phyloP scores from a whole-genome alignment of 352 stramenopile species.

The Plasmopara halstedii region DNA sequence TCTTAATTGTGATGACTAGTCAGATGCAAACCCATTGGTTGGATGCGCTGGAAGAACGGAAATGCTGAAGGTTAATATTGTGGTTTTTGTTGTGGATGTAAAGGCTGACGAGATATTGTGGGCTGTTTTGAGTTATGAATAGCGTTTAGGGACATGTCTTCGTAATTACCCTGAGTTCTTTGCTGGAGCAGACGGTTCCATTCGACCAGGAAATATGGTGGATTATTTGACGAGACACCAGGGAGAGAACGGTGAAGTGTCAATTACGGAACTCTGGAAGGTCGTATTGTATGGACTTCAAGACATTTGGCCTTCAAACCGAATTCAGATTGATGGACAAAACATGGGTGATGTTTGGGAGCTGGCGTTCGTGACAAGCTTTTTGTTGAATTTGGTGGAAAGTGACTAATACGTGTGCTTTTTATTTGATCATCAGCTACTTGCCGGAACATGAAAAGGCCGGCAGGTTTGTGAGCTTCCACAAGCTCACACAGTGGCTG shows the following conservation, averaged over 20 bases:
- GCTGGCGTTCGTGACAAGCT: too few relatives aligned
- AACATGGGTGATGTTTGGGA: slow-evolving; percentile 87
- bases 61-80: slow-evolving; percentile 50
- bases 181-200: slow-evolving; percentile 27
- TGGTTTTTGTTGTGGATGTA: background rate
- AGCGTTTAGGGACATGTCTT: slow-evolving; percentile 63
- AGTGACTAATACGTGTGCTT: slow-evolving; percentile 3
- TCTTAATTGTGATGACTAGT: slow-evolving; percentile 13
- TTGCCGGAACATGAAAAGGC: slow-evolving; percentile 37
- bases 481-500: slow-evolving; percentile 87
- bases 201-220: slow-evolving; percentile 70
- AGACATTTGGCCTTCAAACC: slow-evolving; percentile 77
- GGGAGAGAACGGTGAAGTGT: slow-evolving; percentile 44
- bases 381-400: too few relatives aligned
- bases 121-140: background rate
- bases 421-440: slow-evolving; percentile 22
- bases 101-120: slow-evolving; percentile 2
- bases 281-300: slow-evolving; percentile 75
- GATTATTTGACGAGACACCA: slow-evolving; percentile 65
- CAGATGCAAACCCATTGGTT: slow-evolving; percentile 63
- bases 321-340: slow-evolving; percentile 53
- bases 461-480: slow-evolving; percentile 74
- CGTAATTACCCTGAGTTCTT: slow-evolving; percentile 74
- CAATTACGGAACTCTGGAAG: slow-evolving; percentile 66
- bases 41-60: slow-evolving; percentile 61